These are phyloP conservation scores for Mycena olivaceomarginata DNA, from an alignment of 768 basidiomycete genomes.

Conservation along the genomic window DNA sequence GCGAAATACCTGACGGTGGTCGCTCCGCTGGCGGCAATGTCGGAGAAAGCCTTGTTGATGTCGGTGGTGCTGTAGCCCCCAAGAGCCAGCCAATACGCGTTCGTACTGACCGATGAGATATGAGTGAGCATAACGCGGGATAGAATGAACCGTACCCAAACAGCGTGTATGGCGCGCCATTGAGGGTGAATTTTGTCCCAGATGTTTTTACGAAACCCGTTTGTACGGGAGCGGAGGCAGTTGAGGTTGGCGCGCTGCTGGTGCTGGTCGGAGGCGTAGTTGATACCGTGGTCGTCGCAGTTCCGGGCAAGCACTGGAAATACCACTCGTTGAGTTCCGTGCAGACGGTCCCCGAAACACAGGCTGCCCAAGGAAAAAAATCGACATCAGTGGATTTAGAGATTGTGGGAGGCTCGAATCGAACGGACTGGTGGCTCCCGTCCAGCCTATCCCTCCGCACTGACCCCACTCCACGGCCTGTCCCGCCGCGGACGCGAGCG, in stretches of 20 bases:
- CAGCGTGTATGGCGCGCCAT: slow-evolving; percentile 59
- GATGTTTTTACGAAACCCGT: slow-evolving; percentile 60
- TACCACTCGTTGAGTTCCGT: slow-evolving; percentile 23
- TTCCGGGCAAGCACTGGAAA: slow-evolving; percentile 16
- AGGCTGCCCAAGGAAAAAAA: background rate
- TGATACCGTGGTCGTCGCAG: slow-evolving; percentile 33
- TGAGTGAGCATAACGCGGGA: background rate
- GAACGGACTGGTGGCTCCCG: slow-evolving; percentile 62
- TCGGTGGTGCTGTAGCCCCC: slow-evolving; percentile 64
- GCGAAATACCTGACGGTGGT: slow-evolving; percentile 70
- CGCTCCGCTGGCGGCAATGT: slow-evolving; percentile 69
- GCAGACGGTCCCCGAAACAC: slow-evolving; percentile 14
- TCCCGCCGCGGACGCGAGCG: background rate
- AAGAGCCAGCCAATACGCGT: slow-evolving; percentile 77
- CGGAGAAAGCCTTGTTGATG: slow-evolving; percentile 70
- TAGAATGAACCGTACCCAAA: slow-evolving; percentile 56
- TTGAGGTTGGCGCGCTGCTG: slow-evolving; percentile 29
- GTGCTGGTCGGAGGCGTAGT: slow-evolving; percentile 39
- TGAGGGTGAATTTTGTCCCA: slow-evolving; percentile 62
- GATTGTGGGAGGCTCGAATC: background rate
- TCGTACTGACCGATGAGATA: slow-evolving; percentile 54
- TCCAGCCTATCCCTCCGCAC: slow-evolving; percentile 50
- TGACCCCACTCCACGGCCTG: slow-evolving; percentile 22
- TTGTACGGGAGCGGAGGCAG: slow-evolving; percentile 42
- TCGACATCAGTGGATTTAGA: background rate